phyloP scores from a whole-genome alignment of 306 rosid species.

The Malus domestica region ASM211411v1 NC_041790.1:13441001-13441500 shows the following conservation, averaged over 20 bases:
- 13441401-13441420: background rate
- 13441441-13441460: background rate
- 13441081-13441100: background rate
- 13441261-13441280: too few relatives aligned
- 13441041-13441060: background rate
- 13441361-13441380: too few relatives aligned
- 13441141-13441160: too few relatives aligned
- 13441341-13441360: too few relatives aligned
- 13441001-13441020: background rate
- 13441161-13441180: too few relatives aligned
- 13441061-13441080: background rate
- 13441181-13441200: too few relatives aligned
- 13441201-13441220: too few relatives aligned
- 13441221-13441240: too few relatives aligned
- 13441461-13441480: background rate
- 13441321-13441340: too few relatives aligned
- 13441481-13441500: background rate
- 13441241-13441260: background rate
- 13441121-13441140: too few relatives aligned
- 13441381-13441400: background rate
- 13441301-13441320: too few relatives aligned
- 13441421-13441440: background rate
- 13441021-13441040: conserved; percentile 5
- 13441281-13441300: too few relatives aligned
- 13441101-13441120: background rate